phyloP scores from a whole-genome alignment of 768 basidiomycete genomes.

The Lactifluus subvellereus region DNA sequence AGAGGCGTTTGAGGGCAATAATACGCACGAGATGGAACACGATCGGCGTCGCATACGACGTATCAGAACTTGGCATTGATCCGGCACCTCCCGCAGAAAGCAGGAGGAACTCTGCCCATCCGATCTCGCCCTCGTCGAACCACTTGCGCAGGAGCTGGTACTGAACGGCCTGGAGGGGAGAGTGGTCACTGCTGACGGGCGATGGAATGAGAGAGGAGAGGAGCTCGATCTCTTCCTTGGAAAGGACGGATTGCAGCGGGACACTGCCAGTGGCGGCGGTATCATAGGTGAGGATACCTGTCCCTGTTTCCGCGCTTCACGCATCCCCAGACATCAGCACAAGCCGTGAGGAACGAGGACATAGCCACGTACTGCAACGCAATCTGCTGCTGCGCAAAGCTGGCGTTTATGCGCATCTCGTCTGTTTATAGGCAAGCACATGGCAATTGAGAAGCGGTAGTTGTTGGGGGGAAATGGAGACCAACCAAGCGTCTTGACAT shows the following conservation, averaged over 20 bases:
- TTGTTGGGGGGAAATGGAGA: neutral
- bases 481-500: slow-evolving; percentile 20
- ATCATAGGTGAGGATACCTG: slow-evolving; percentile 21
- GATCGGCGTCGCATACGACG: slow-evolving; percentile 22
- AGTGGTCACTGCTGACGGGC: slow-evolving; percentile 4
- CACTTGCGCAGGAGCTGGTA: slow-evolving; percentile 17
- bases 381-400: slow-evolving; percentile 14
- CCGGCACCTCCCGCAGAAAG: slow-evolving; percentile 20
- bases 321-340: neutral
- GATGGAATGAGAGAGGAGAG: slow-evolving; percentile 19
- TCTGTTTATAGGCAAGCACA: slow-evolving; percentile 1
- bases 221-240: slow-evolving; percentile 12
- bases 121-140: slow-evolving; percentile 21
- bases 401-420: slow-evolving; percentile 17
- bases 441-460: neutral
- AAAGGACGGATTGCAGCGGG: slow-evolving; percentile 18
- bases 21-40: slow-evolving; percentile 21
- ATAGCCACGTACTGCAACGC: slow-evolving; percentile 4
- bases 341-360: neutral
- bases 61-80: slow-evolving; percentile 6
- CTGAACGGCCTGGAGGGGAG: slow-evolving; percentile 20
- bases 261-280: slow-evolving; percentile 20
- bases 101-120: slow-evolving; percentile 22
- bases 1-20: neutral
- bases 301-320: slow-evolving; percentile 2